Base-by-base conservation (phyloP, 2,329 filamentous ascomycete genomes). In the Penicillium hordei region DNA sequence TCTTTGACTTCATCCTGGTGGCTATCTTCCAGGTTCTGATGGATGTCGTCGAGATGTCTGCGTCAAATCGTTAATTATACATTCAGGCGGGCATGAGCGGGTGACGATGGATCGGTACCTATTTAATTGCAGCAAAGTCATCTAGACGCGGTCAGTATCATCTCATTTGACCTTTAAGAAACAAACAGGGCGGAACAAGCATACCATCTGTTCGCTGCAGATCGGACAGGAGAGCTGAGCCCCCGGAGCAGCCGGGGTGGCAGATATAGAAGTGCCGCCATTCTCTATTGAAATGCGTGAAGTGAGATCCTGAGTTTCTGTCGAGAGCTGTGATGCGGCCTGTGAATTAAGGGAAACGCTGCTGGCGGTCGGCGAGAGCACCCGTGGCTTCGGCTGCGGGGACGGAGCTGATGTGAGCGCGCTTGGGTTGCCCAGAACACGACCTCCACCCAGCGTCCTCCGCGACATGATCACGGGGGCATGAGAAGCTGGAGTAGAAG, bases 141-240 rank as follows among this genome's bases (percentile, higher is more conserved):
- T 83, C 91, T 95, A 56, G 5, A 25, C 10, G 27, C 4, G 36
- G 48, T 63, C 19, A 65, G 49, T 21, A 46, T 42, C 23, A 10
- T 42, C 9, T 29, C 4, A 46, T n/a, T 50, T 17, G 15, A 29
- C 1, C 38, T 34, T 15, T 17, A 21, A 43, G 17, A 34, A 42
- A 25, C 19, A 31, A 23, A 56, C 17, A 15, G 39, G 39, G 21
- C 5, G 23, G 29, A 25, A 17, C 17, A 42, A 51, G 45, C 78
- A 63, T 79, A 94, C 92, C 94, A 99, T 99, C 76, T 97, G 93
- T 78, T 97, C 95, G 67, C 88, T 92, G 76, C 94, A 99, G 72
- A 99, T 99, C n/a, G 94, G 94, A 74, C 94, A 99, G 55, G 93
- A 86, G 58, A 99, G 86, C 74, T 84, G 84, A 63, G 85, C 85